Conservation (phyloP, 2,329 filamentous ascomycete genomes). For the Xylaria polymorpha region DNA sequence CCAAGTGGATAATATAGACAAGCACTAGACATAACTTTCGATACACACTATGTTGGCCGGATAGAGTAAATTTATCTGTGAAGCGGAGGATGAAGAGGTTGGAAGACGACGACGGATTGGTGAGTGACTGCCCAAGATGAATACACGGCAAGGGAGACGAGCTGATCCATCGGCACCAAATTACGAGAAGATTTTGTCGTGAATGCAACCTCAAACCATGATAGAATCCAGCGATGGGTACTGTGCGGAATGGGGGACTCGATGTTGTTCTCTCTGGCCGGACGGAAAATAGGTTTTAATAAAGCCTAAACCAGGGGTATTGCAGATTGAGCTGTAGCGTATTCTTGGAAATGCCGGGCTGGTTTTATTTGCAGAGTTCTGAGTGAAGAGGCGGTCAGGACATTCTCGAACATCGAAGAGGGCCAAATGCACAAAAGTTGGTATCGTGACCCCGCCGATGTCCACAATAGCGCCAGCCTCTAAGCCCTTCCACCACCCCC, state of each 20-base stretch:
- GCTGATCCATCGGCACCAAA: slow-evolving; percentile 7
- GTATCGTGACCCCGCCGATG: slow-evolving; percentile 47
- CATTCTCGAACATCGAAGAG: slow-evolving; percentile 1
- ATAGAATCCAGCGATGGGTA: slow-evolving; percentile 12
- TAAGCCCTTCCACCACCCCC: slow-evolving; percentile 31
- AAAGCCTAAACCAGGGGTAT: slow-evolving; percentile 13
- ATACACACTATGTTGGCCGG: slow-evolving; percentile 17
- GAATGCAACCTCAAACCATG: slow-evolving; percentile 9
- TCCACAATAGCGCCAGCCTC: slow-evolving; percentile 35
- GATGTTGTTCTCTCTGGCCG: slow-evolving; percentile 1
- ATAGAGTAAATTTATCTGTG: background rate
- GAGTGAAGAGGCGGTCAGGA: slow-evolving; percentile 45
- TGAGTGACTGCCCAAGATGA: background rate
- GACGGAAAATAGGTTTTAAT: slow-evolving; percentile 2
- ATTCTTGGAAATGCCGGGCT: slow-evolving; percentile 29
- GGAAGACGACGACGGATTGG: slow-evolving; percentile 5
- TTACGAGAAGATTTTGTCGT: background rate
- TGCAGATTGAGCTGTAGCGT: slow-evolving; percentile 12
- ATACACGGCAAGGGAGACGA: background rate
- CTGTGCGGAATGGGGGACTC: slow-evolving; percentile 23
- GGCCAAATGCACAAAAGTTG: slow-evolving; percentile 35
- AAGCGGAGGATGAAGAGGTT: slow-evolving; percentile 12
- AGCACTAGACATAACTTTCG: slow-evolving; percentile 20
- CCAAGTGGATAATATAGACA: slow-evolving; percentile 30
- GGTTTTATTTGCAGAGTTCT: slow-evolving; percentile 40